A percentile compares a stretch with the other conserved stretches of the same genome.
Conservation (phyloP, 2,329 filamentous ascomycete species). For the Pseudocercospora cruenta region DNA sequence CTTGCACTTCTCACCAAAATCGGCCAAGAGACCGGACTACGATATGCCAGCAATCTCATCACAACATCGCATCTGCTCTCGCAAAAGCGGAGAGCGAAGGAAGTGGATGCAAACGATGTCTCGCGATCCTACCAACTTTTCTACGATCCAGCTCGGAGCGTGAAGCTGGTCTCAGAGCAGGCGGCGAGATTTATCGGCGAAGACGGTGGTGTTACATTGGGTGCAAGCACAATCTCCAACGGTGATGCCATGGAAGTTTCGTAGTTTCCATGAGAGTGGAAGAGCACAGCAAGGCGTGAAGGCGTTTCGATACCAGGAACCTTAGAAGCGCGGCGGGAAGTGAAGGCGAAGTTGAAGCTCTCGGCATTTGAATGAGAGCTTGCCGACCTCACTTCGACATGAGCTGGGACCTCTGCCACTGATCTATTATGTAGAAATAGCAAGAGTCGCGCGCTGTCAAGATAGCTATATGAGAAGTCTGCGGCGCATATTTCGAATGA, state of each 20-base stretch:
- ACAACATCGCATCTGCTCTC: constrained; percentile 87
- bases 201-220: constrained; percentile 76
- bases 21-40: constrained; percentile 84
- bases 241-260: constrained; percentile 67
- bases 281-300: constrained; percentile 22
- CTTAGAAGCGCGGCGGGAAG: constrained; percentile 1
- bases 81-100: constrained; percentile 81
- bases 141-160: constrained; percentile 84
- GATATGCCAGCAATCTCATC: constrained; percentile 98
- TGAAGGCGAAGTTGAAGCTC: constrained; percentile 6
- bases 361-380: constrained; percentile 10
- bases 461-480: background rate
- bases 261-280: constrained; percentile 35
- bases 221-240: constrained; percentile 46
- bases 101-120: constrained; percentile 84
- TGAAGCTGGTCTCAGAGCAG: constrained; percentile 85
- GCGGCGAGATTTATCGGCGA: constrained; percentile 94
- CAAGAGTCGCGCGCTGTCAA: background rate
- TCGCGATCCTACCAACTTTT: constrained; percentile 93
- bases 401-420: background rate
- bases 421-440: background rate
- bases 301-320: constrained; percentile 14
- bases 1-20: constrained; percentile 94
- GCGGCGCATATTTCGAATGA: background rate
- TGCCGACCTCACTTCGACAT: constrained; percentile 17